Evolutionary conservation across 129 eudicot species (phyloP), one percentile per base, ranked within the genome.

Genomic region (Sambucus nigra): DNA sequence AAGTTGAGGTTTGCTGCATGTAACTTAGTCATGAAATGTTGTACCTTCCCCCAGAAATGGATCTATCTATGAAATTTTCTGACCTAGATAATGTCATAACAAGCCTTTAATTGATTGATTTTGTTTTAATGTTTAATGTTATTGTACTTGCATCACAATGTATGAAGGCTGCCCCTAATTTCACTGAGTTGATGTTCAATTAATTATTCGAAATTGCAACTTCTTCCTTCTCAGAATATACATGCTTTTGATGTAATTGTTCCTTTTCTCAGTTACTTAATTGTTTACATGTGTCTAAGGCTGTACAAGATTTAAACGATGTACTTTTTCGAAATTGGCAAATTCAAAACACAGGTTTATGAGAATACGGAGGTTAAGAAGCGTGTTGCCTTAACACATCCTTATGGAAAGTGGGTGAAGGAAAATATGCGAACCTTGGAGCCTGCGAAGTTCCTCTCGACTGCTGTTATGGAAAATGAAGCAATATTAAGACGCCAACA

Each of bases 301-400:
- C 17, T 21, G 25, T 4, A 18, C 25, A 61, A 13, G 31, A 17
- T 45, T 26, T 50, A 28, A 5, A 49, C 40, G 25, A 58, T 12
- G 56, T 48, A 59, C 25, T 3, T 8, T 35, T 35, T 35, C 13
- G 42, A 35, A 35, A 35, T 15, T 35, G 2, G 13, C 9, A 7
- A 35, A 35, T 35, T 35, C 6, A 9, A 35, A 69, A 42, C 20
- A 60, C 81, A 91, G 98, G 99, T 92, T 47, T 92, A 66, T 61
- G 99, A 92, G 67, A 92, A 92, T 71, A 86, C 99, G 5, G 99
- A 92, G 77, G 99, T 92, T 51, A 92, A 92, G 72, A 92, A 78
- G 54, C 76, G 82, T 72, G 91, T 92, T 58, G 96, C 99, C 42
- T 76, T 72, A 48, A 67, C 77, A 8, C 63, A 67, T 67, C 96